Evolutionary conservation across 2,329 filamentous ascomycete genomes (phyloP).

Genomic region (Alternaria sp.): DNA sequence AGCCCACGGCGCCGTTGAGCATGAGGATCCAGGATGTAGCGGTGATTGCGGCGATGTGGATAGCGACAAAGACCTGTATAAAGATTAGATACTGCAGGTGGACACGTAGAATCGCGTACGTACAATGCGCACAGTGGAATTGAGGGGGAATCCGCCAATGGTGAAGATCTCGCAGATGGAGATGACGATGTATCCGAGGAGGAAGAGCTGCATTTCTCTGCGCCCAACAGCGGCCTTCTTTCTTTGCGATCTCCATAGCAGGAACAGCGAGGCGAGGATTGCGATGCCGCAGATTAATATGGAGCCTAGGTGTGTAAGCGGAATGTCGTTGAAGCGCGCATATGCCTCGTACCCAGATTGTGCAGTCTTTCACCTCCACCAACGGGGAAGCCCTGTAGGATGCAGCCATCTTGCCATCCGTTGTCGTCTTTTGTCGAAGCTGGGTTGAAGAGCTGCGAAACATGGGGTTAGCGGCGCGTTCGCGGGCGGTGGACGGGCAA

Average conservation of each 20-base stretch:
- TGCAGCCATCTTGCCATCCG: conserved; percentile 70
- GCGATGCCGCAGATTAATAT: conserved; percentile 82
- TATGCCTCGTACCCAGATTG: conserved; percentile 74
- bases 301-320: conserved; percentile 67
- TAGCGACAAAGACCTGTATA: conserved; percentile 78
- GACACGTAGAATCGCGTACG: conserved; percentile 39
- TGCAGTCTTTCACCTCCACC: conserved; percentile 70
- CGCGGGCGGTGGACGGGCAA: conserved; percentile 15
- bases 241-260: conserved; percentile 81
- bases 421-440: conserved; percentile 64
- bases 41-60: conserved; percentile 88
- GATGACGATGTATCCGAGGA: conserved; percentile 83
- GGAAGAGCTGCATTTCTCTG: conserved; percentile 96
- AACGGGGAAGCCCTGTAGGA: conserved; percentile 76
- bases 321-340: conserved; percentile 4
- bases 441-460: conserved; percentile 67
- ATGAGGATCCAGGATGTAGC: conserved; percentile 90
- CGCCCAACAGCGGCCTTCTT: conserved; percentile 91
- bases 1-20: conserved; percentile 90
- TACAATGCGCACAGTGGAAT: conserved; percentile 73
- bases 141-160: conserved; percentile 84
- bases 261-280: conserved; percentile 69
- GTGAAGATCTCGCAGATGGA: conserved; percentile 97
- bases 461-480: conserved; percentile 35
- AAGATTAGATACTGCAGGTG: neutral